phyloP scores from a whole-genome alignment of 1,284 basidiomycete genomes.

The Phlebopus sp. region DNA sequence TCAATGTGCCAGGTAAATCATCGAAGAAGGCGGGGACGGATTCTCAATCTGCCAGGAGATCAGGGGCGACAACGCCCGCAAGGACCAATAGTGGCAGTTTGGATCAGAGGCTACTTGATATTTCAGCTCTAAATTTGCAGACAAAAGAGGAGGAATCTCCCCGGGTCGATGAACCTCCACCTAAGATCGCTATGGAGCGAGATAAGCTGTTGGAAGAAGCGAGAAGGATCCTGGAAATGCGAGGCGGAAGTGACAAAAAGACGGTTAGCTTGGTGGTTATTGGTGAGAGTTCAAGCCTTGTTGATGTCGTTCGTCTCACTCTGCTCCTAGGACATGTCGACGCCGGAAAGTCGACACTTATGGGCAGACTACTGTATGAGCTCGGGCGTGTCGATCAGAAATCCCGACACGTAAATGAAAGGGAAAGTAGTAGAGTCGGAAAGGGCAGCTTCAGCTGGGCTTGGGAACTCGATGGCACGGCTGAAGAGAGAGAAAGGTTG shows the following conservation, averaged over 20 bases:
- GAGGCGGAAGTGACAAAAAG: conserved; percentile 59
- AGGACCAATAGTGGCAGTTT: conserved; percentile 23
- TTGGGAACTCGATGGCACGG: conserved; percentile 93
- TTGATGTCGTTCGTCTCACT: conserved; percentile 10
- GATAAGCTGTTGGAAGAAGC: conserved; percentile 89
- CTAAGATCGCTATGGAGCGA: conserved; percentile 70
- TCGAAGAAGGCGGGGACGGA: conserved; percentile 37
- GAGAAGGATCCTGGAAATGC: conserved; percentile 49
- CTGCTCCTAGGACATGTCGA: conserved; percentile 80
- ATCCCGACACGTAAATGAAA: conserved; percentile 80
- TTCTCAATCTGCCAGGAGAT: conserved; percentile 36
- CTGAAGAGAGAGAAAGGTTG: conserved; percentile 90
- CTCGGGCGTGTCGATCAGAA: conserved; percentile 87
- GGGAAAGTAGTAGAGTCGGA: conserved; percentile 87
- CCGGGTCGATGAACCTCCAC: conserved; percentile 50
- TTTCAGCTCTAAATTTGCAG: conserved; percentile 71
- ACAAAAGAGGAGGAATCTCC: conserved; percentile 42
- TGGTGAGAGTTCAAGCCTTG: conserved; percentile 53
- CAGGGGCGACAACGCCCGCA: conserved; percentile 23
- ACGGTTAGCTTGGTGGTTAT: conserved; percentile 89
- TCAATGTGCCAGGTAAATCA: conserved; percentile 27
- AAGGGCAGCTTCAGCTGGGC: conserved; percentile 98
- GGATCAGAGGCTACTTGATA: conserved; percentile 64
- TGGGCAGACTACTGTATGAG: conserved; percentile 93
- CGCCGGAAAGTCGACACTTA: conserved; percentile 97